Base-by-base conservation (phyloP, 169 alveolate genomes). In the Fabrea salina region DNA sequence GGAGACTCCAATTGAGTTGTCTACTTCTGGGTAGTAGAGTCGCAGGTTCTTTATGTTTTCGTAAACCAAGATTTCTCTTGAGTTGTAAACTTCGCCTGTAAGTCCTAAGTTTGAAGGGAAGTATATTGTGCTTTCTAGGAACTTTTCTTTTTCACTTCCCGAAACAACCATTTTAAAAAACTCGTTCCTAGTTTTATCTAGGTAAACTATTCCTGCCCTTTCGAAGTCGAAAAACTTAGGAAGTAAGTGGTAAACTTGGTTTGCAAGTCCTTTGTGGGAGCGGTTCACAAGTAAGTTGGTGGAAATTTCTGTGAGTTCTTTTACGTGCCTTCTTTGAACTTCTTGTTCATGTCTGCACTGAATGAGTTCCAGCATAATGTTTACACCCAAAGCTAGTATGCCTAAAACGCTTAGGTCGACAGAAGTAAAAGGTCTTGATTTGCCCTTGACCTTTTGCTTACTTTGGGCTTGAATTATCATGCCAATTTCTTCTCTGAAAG, bases 161-260 rank as follows among this genome's bases (percentile, higher is more conserved):
- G 41, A 61, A 47, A 44, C 54, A 49, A 22, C n/a, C 61, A 70
- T 49, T 3, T 27, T 37, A 39, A 22, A 70, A 2, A 70, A 70
- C 70, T 40, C 41, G 16, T 70, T 47, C 16, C 25, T 19, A n/a
- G 25, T 22, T 8, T 47, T 3, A 47, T 70, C 79, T 13, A 70
- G 25, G 37, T 44, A 70, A 61, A 70, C 68, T 30, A 70, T 70
- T 49, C 79, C 79, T 4, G 79, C 67, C 30, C 37, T 43, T 39
- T 70, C 79, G 35, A 70, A 70, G 13, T 49, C 79, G 30, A 70
- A 47, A 47, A 19, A 47, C 25, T 25, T 43, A 5, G 79, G 79
- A 22, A 70, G 19, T 0, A 70, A 19, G 40, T 16, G 25, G 13
- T 49, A 19, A 11, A 70, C 43, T 5, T 49, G 22, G 49, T 70